Base-by-base conservation (phyloP, 129 eudicot genomes). In the Artemisia argyi region DNA sequence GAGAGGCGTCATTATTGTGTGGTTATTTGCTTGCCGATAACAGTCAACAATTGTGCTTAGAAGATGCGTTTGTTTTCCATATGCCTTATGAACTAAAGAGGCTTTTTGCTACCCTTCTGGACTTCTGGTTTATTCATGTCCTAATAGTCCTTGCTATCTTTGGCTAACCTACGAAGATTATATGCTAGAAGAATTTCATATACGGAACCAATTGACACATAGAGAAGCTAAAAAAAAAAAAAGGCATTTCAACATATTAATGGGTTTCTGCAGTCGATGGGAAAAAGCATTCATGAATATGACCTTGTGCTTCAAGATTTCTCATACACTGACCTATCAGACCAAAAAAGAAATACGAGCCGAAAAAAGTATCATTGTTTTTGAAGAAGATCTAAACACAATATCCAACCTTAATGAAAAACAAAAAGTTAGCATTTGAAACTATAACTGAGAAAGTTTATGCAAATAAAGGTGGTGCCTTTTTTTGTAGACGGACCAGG, bases 21-120 rank as follows among this genome's bases (percentile, higher is more conserved):
- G 71, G 56, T 7, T 65, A 46, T 46, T 12, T 65, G 1, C 28
- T 65, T 6, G 56, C 46, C 4, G 35, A 46, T 17, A 65, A 46
- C 7, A 47, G 55, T 15, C 71, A 65, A 46, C 30, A 19, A 1
- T 65, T 46, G 15, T 65, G 53, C 18, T 18, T 65, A 42, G 3
- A 65, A 9, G 54, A 42, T 11, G 69, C 69, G 0, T 65, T 42
- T 9, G 2, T 4, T 11, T 65, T 44, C 5, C 54, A 65, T 11
- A 65, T 65, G 71, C 71, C 71, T 0, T 65, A 65, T 46, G 56
- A 46, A 18, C 15, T 65, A 28, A 28, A 5, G 7, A 65, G 71
- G 13, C 39, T 42, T 1, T 65, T 65, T 65, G 71, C 71, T 2
- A 65, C 56, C 0, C n/a, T n/a, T n/a, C n/a, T n/a, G n/a, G n/a